Evolutionary conservation across 1,284 basidiomycete species (phyloP).

Genomic region (Cutaneotrichosporon daszewskae): DNA sequence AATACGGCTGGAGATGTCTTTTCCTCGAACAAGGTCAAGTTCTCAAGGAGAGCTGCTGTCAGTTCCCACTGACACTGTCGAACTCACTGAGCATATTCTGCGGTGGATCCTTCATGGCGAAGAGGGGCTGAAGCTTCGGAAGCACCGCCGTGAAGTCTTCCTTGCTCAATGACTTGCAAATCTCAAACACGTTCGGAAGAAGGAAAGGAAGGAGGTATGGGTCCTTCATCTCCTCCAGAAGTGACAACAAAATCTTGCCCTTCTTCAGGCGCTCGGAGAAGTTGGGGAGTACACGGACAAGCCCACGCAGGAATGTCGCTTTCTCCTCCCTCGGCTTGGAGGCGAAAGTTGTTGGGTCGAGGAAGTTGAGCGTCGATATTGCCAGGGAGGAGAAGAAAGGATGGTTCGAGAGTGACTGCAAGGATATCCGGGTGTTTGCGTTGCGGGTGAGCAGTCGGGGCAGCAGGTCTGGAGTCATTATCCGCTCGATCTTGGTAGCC

Average conservation of each 20-base stretch:
- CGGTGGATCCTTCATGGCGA: conserved; percentile 87
- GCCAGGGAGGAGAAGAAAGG: conserved; percentile 94
- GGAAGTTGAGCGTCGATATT: conserved; percentile 91
- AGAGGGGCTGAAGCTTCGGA: conserved; percentile 84
- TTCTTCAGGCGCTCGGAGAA: conserved; percentile 83
- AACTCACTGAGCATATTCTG: conserved; percentile 78
- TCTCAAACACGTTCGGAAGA: conserved; percentile 94
- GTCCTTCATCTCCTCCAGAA: conserved; percentile 98
- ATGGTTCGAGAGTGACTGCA: conserved; percentile 70
- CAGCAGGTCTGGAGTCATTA: conserved; percentile 59
- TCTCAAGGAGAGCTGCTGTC: conserved; percentile 65
- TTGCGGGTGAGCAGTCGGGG: conserved; percentile 72
- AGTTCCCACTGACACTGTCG: neutral
- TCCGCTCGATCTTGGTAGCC: conserved; percentile 4
- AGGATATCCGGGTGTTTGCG: conserved; percentile 65
- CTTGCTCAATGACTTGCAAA: conserved; percentile 70
- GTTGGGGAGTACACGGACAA: conserved; percentile 71
- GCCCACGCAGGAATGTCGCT: conserved; percentile 88
- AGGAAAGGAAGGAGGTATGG: conserved; percentile 86
- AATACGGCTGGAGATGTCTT: conserved; percentile 86
- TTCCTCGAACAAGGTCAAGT: conserved; percentile 75
- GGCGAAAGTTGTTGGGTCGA: conserved; percentile 92
- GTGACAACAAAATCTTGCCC: conserved; percentile 86
- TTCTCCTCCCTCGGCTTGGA: conserved; percentile 92
- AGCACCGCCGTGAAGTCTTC: conserved; percentile 74